Base-by-base conservation (phyloP, 345 rosid genomes). In the Dimocarpus longan region DNA sequence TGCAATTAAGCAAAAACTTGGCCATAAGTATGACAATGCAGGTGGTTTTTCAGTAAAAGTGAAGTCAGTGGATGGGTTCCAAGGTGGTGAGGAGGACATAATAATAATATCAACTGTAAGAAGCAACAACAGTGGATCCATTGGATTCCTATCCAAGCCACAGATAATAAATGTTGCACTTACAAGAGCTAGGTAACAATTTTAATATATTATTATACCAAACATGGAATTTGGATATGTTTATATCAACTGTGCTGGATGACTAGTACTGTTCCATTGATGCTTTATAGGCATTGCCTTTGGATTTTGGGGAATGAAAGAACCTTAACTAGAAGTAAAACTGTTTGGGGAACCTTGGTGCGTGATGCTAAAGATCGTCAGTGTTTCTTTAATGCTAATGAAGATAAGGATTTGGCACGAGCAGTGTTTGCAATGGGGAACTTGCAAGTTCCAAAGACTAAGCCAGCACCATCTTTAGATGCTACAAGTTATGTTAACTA, bases 231-330 rank as follows among this genome's bases (percentile, higher is more conserved):
- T 10, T 24, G 32, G 28, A n/a, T n/a, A 32, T 65, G 39, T 24
- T 65, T 65, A 24, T 65, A 65, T 24, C 42, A 65, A 65, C 19
- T 19, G 9, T 39, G 26, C 6, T 15, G 46, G 40, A 40, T 67
- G 43, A 67, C 50, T 18, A 65, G 3, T 46, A 46, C 21, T 67
- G 13, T 15, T 40, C 12, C 71, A 39, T 39, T 18, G 12, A 19
- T 39, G 46, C 5, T 22, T 37, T 70, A 43, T 6, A 88, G 90
- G 84, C 80, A 87, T 56, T 75, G 90, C 50, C 86, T 87, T 21
- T 89, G 90, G 92, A 87, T 89, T 78, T 66, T 89, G 66, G 92
- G 89, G 60, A 79, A 80, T 75, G 84, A 74, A 75, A 77, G 69
- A 71, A 86, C 92, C 3, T 78, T 89, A 63, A 19, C 24, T 8